Conservation (phyloP, 441 rosid genomes). For the Macaranga tanarius region DNA sequence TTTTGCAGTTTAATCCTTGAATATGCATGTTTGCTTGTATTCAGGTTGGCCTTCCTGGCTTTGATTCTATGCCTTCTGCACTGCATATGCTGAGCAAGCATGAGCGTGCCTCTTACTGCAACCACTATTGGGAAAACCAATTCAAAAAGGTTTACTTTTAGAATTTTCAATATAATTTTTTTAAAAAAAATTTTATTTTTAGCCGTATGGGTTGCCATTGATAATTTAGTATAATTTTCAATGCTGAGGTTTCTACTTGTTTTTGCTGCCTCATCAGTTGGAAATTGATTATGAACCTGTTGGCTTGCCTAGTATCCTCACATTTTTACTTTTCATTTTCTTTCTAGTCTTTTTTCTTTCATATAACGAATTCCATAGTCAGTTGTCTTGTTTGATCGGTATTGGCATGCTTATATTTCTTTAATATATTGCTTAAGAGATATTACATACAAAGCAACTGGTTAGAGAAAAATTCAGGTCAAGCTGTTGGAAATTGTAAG, state of each 20-base stretch:
- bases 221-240: neutral
- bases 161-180: neutral
- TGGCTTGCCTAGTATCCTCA: neutral
- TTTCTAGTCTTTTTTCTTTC: neutral
- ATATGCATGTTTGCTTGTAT: constrained; percentile 29
- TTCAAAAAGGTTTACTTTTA: constrained; percentile 75
- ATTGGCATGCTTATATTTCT: neutral
- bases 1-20: neutral
- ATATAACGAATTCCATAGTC: neutral
- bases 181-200: neutral
- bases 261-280: constrained; percentile 3
- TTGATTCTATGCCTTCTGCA: constrained; percentile 97
- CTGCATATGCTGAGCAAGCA: constrained; percentile 89
- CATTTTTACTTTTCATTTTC: neutral
- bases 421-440: neutral
- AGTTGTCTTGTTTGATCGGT: neutral
- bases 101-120: constrained; percentile 98
- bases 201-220: neutral
- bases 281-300: neutral
- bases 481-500: neutral
- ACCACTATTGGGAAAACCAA: constrained; percentile 94
- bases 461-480: neutral
- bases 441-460: neutral
- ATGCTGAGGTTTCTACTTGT: constrained; percentile 6
- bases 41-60: constrained; percentile 99